Evolutionary conservation across 176 grass and related monocot species (phyloP).

Genomic region (Triticum turgidum): DNA sequence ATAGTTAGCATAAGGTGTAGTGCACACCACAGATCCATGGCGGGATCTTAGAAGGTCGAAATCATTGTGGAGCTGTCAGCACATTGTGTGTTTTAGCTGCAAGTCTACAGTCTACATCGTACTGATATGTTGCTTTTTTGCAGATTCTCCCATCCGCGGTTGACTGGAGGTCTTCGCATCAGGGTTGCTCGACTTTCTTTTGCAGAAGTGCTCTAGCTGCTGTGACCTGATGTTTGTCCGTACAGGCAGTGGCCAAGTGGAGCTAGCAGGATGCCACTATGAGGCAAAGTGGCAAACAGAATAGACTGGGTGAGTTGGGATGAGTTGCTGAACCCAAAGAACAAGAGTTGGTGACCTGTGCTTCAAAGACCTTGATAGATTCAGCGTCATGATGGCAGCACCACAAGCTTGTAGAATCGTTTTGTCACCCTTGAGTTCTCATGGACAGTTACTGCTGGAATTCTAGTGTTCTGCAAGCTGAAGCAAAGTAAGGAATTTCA

Average conservation of each 20-base stretch:
- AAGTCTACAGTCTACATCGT: neutral
- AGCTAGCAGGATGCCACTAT: too few species aligned
- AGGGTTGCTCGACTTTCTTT: neutral
- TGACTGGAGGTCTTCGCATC: neutral
- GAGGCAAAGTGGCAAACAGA: too few species aligned
- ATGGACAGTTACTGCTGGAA: too few species aligned
- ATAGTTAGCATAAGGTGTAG: neutral
- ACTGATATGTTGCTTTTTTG: neutral
- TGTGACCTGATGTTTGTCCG: neutral
- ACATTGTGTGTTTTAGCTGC: neutral
- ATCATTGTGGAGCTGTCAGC: neutral
- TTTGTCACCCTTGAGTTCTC: too few species aligned
- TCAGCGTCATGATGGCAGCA: too few species aligned
- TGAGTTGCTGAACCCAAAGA: neutral
- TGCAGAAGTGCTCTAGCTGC: neutral
- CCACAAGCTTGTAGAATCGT: too few species aligned
- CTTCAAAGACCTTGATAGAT: too few species aligned
- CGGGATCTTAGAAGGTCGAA: neutral
- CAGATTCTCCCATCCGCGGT: neutral
- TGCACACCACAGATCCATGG: neutral
- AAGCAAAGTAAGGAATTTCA: too few species aligned
- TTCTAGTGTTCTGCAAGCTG: too few species aligned
- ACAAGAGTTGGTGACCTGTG: neutral
- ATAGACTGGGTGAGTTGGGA: neutral
- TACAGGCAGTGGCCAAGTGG: neutral